phyloP scores from a whole-genome alignment of 805 yeast genomes.

The Candida nemodendra region DNA sequence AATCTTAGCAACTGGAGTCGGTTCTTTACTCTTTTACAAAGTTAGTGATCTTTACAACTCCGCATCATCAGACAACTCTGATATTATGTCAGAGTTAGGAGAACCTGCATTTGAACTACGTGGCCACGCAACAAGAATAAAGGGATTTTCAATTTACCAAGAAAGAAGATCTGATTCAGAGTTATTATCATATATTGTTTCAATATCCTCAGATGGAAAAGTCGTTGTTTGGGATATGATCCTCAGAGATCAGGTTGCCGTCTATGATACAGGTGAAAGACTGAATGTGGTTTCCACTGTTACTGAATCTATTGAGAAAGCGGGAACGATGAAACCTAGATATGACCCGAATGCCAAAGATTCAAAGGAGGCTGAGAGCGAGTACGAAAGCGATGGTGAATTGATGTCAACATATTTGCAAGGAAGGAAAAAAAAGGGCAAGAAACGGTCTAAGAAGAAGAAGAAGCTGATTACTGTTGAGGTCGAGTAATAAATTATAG shows the following conservation, averaged over 20 bases:
- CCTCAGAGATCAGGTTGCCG: slow-evolving; percentile 77
- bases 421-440: slow-evolving; percentile 40
- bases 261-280: slow-evolving; percentile 87
- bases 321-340: slow-evolving; percentile 57
- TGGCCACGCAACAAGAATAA: slow-evolving; percentile 86
- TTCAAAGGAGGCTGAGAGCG: slow-evolving; percentile 51
- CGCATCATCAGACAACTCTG: slow-evolving; percentile 14
- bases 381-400: slow-evolving; percentile 74
- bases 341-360: slow-evolving; percentile 36
- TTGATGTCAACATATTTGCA: slow-evolving; percentile 58
- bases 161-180: slow-evolving; percentile 35
- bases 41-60: slow-evolving; percentile 32
- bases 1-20: slow-evolving; percentile 69
- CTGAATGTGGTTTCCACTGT: slow-evolving; percentile 80
- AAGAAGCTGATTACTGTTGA: slow-evolving; percentile 50
- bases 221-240: slow-evolving; percentile 85
- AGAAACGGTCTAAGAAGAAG: slow-evolving; percentile 41
- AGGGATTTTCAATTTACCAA: slow-evolving; percentile 61
- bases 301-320: slow-evolving; percentile 75
- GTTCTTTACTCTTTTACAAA: slow-evolving; percentile 59
- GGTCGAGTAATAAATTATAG: slow-evolving; percentile 38
- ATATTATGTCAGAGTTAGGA: slow-evolving; percentile 23
- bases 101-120: slow-evolving; percentile 57
- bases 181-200: slow-evolving; percentile 48
- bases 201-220: slow-evolving; percentile 91